phyloP scores from a whole-genome alignment of 305 asterid species.

The Solanum hybrid region DNA sequence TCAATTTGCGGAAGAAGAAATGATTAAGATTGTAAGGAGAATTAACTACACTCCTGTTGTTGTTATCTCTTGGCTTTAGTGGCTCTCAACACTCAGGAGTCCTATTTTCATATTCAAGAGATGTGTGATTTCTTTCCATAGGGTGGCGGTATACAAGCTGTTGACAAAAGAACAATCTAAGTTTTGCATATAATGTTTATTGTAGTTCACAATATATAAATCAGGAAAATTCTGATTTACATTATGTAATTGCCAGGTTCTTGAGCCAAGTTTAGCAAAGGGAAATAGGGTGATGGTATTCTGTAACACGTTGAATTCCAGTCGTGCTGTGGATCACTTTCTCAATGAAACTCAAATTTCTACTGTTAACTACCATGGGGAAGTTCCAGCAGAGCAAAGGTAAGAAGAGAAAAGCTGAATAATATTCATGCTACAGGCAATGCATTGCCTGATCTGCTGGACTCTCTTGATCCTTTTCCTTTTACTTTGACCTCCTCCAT shows the following conservation, averaged over 20 bases:
- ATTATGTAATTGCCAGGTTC: constrained; percentile 49
- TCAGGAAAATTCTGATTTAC: not conserved
- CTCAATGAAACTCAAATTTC: constrained; percentile 77
- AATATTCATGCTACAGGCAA: not conserved
- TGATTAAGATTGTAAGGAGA: not conserved
- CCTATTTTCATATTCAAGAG: not conserved
- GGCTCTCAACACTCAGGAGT: not conserved
- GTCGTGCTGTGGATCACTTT: constrained; percentile 97
- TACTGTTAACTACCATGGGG: constrained; percentile 96
- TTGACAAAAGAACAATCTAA: not conserved
- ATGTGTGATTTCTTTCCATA: not conserved
- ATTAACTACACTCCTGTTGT: not conserved
- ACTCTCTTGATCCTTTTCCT: not conserved
- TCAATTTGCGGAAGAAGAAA: not conserved
- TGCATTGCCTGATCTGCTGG: not conserved
- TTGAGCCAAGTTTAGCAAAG: constrained; percentile 95
- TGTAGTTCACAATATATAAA: not conserved
- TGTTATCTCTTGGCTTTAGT: not conserved
- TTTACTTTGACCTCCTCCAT: not conserved
- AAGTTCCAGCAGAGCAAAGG: constrained; percentile 97
- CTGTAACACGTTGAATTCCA: constrained; percentile 91
- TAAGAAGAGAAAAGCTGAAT: constrained; percentile 17
- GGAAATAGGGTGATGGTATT: constrained; percentile 98
- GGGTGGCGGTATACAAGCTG: not conserved
- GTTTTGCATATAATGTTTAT: not conserved